These are phyloP conservation scores for Aspergillus intermedius DNA, from an alignment of 2,329 filamentous ascomycete genomes.

Conservation along the genomic window DNA sequence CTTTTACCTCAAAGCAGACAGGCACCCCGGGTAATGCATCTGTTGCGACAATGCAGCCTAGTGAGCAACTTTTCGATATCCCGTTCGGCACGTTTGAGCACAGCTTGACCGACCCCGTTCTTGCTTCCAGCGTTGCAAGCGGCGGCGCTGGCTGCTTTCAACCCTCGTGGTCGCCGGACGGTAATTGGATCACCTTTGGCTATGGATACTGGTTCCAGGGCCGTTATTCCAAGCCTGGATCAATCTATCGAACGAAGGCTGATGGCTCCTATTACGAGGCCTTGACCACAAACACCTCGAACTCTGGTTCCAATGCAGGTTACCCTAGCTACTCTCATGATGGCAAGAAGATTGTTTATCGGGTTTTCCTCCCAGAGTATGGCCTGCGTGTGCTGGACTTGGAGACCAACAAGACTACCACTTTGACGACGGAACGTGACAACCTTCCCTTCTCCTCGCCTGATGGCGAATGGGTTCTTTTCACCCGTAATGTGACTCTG, in stretches of 20 bases:
- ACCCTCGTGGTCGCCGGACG: neutral
- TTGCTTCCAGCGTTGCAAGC: no score
- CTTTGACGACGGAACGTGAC: slow-evolving; percentile 9
- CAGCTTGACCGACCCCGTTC: neutral
- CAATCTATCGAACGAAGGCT: slow-evolving; percentile 7
- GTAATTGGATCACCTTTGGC: slow-evolving; percentile 3
- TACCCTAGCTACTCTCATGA: slow-evolving; percentile 13
- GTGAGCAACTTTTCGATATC: neutral
- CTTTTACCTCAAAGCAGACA: neutral
- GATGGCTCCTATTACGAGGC: slow-evolving; percentile 7
- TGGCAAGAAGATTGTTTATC: slow-evolving; percentile 11
- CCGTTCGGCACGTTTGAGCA: neutral
- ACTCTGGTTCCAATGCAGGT: slow-evolving; percentile 8
- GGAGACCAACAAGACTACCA: slow-evolving; percentile 3
- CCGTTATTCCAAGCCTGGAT: slow-evolving; percentile 4
- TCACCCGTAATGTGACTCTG: slow-evolving; percentile 10
- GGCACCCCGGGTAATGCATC: neutral
- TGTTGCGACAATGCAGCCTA: neutral
- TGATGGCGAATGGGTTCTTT: slow-evolving; percentile 9
- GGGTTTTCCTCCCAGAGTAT: slow-evolving; percentile 7
- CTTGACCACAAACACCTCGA: slow-evolving; percentile 4
- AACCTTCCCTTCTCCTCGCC: slow-evolving; percentile 11
- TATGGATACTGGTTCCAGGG: slow-evolving; percentile 10
- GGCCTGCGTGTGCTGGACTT: slow-evolving; percentile 12
- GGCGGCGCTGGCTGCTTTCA: neutral